Percentiles rank a stretch among this genome's conserved stretches.
Conservation (phyloP, 2,329 filamentous ascomycete species). For the Cadophora gregata region DNA sequence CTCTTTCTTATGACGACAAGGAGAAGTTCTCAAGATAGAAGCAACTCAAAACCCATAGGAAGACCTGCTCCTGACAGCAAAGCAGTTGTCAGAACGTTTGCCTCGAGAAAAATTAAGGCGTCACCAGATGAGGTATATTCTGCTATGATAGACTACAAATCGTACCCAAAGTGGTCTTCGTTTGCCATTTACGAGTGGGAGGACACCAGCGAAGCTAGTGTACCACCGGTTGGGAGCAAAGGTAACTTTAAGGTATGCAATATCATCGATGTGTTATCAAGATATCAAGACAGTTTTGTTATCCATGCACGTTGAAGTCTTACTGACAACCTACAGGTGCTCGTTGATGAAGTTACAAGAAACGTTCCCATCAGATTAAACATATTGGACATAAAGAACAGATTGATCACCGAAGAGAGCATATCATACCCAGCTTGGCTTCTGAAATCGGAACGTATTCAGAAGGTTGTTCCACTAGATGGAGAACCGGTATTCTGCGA, state of each 20-base stretch:
- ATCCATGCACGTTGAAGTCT: neutral
- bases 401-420: conserved; percentile 27
- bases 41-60: conserved; percentile 27
- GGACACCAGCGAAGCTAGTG: conserved; percentile 21
- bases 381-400: conserved; percentile 30
- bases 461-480: conserved; percentile 34
- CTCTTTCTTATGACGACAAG: conserved; percentile 27
- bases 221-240: conserved; percentile 29
- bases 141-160: conserved; percentile 29
- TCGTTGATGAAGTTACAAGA: conserved; percentile 22
- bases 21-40: conserved; percentile 22
- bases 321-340: conserved; percentile 22
- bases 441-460: conserved; percentile 31
- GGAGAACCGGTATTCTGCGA: conserved; percentile 31
- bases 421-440: conserved; percentile 33
- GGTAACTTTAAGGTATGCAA: conserved; percentile 32
- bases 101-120: conserved; percentile 31
- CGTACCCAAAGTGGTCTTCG: conserved; percentile 24
- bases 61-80: conserved; percentile 25
- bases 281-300: neutral
- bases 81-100: conserved; percentile 30
- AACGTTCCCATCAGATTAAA: conserved; percentile 25
- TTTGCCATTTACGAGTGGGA: conserved; percentile 33
- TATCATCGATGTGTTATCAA: neutral
- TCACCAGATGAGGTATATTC: conserved; percentile 34